Evolutionary conservation across 2,329 filamentous ascomycete species (phyloP).

Genomic region (Aspergillus versicolor): DNA sequence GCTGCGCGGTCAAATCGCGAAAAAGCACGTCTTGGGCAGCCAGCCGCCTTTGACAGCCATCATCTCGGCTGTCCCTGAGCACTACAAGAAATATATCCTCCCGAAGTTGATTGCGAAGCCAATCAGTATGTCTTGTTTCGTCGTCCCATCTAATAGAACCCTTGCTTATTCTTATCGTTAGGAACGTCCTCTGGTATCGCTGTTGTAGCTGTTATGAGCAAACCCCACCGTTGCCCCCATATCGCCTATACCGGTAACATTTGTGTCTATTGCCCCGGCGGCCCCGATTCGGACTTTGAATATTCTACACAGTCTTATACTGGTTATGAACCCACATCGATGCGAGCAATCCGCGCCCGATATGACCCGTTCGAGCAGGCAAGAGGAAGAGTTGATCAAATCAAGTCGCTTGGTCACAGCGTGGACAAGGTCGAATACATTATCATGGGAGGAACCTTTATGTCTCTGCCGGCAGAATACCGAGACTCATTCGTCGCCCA

Average conservation of each 20-base stretch:
- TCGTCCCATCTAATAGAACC: neutral
- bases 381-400: conserved; percentile 90
- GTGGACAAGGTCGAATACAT: conserved; percentile 99
- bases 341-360: conserved; percentile 93
- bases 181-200: conserved; percentile 95
- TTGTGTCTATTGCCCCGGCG: conserved; percentile 96
- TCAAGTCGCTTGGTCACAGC: conserved; percentile 91
- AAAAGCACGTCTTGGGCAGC: conserved; percentile 85
- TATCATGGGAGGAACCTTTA: conserved; percentile 99
- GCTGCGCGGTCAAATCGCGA: conserved; percentile 80
- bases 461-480: conserved; percentile 89
- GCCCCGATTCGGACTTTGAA: conserved; percentile 97
- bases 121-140: conserved; percentile 61
- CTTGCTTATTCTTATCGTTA: conserved; percentile 35
- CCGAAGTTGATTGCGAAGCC: conserved; percentile 96
- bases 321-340: conserved; percentile 96
- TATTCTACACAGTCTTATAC: conserved; percentile 99
- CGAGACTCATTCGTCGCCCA: conserved; percentile 92
- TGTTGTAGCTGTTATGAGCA: conserved; percentile 99
- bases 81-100: conserved; percentile 98
- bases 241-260: conserved; percentile 99
- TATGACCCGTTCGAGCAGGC: conserved; percentile 99
- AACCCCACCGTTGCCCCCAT: conserved; percentile 94
- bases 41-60: conserved; percentile 94
- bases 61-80: conserved; percentile 96